Evolutionary conservation across 371 early-diverging fungal genomes (phyloP), one percentile per base, ranked within the genome.

Genomic region (Syncephalastrum sp.): DNA sequence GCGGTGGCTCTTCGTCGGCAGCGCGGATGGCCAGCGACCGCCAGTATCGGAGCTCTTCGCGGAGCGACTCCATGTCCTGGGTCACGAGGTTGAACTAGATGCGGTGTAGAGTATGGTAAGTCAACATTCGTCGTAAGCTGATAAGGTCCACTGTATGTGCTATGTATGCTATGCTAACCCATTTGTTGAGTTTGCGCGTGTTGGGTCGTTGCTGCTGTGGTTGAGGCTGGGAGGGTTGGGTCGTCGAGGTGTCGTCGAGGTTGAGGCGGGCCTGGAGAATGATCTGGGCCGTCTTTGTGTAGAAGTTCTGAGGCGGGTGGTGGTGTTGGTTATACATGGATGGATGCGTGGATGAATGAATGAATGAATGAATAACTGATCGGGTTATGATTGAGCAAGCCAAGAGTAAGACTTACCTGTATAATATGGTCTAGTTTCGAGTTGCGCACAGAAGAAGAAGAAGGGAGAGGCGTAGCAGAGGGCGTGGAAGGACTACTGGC

Each of bases 51-150:
- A 86, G 69, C 52, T 89, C 89, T 25, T 87, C 87, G 57, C 80
- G 76, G 57, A 87, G 74, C 7, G 80, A 76, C 38, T 87, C 88
- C 29, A 86, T 68, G 49, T 93, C 94, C 57, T 86, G 87, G 12
- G 88, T 70, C 50, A 89, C 89, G 44, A 93, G 61, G 60, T 90
- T 92, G 75, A 93, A 93, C 94, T 90, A 67, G 21, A 21, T 21
- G 16, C 24, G 12, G 42, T 19, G 42, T 27, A 24, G 29, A n/a
- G 23, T 13, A 43, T 25, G 6, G 38, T 33, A 8, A 33, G 5
- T 1, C 10, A 10, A 33, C 38, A 33, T 2, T 33, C 38, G 14
- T 25, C 45, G 16, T n/a, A 16, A 46, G 47, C 21, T 44, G 38
- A 49, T 50, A 53, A 53, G 42, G 24, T 21, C 50, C 21, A 21